phyloP scores from a whole-genome alignment of 176 grass and related monocot genomes.

The Juncus inflexus region DNA sequence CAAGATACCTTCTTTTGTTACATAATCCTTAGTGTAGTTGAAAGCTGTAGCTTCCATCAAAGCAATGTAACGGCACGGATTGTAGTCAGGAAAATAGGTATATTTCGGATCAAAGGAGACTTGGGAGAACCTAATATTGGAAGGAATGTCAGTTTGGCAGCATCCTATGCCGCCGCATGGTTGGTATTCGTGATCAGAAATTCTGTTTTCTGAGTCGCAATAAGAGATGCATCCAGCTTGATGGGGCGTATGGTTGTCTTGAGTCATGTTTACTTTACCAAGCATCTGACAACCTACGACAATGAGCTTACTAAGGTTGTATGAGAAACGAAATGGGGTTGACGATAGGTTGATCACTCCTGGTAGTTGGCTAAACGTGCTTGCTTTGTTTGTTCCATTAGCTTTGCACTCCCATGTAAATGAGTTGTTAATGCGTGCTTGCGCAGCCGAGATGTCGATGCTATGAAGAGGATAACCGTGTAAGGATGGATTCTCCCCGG shows the following conservation, averaged over 20 bases:
- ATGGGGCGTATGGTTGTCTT: neutral
- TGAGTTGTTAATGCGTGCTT: neutral
- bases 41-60: conserved; percentile 4
- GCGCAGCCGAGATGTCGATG: neutral
- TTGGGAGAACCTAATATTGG: neutral
- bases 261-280: neutral
- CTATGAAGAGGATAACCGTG: neutral
- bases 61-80: conserved; percentile 1
- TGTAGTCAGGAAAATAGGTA: neutral
- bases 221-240: conserved; percentile 6
- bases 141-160: conserved; percentile 14
- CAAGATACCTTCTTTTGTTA: neutral
- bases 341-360: neutral
- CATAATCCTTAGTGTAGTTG: conserved; percentile 13
- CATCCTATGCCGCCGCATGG: conserved; percentile 13
- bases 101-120: conserved; percentile 11
- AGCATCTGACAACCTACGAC: conserved; percentile 7
- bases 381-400: no score
- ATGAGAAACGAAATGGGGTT: neutral
- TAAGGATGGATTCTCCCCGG: neutral
- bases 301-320: neutral
- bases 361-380: neutral
- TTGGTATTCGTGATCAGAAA: neutral
- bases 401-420: conserved; percentile 12
- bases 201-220: neutral